Evolutionary conservation across 805 yeast species (phyloP), one percentile per base, ranked within the genome.

Genomic region (Saturnispora mendoncae): DNA sequence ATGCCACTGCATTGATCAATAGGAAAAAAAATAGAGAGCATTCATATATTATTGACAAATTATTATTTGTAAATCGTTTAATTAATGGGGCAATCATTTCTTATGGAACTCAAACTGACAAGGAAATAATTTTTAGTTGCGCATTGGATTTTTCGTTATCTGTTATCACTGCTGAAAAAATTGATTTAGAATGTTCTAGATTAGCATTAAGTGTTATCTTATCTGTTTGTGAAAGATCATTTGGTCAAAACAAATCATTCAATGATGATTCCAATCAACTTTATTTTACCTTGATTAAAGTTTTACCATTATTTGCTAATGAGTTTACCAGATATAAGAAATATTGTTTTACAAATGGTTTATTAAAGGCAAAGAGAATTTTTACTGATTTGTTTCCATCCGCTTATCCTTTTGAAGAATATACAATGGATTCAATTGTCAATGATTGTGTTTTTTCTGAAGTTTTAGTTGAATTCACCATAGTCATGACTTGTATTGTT

Each of bases 361-460:
- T 49, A 12, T 64, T 66, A 40, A 69, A 68, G 44, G 72, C 78
- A 27, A 78, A 73, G 60, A 71, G 85, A 62, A 69, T 76, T 0
- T 82, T 79, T 53, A 78, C 85, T 0, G 69, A 67, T 21, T 61
- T 84, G 31, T 87, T 85, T 64, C 94, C 92, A 7, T 66, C 68
- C 23, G 58, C 62, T 13, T 74, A 72, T 52, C 95, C 94, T 14
- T 79, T 80, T 53, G 61, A 62, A 36, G 79, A 76, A 33, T 53
- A 68, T 24, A 76, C 88, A 0, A 72, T 83, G 49, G 95, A 86
- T 54, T 80, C 94, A 0, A 67, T 78, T 33, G 82, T 84, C 15
- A 74, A 76, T 47, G 84, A 80, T 46, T 83, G 78, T 48, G 64
- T 69, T 2, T 66, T 82, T 43, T 84, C 78, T 21, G 96, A 86